Conservation (phyloP, 768 basidiomycete species). For the Rhizopogon vesiculosus region DNA sequence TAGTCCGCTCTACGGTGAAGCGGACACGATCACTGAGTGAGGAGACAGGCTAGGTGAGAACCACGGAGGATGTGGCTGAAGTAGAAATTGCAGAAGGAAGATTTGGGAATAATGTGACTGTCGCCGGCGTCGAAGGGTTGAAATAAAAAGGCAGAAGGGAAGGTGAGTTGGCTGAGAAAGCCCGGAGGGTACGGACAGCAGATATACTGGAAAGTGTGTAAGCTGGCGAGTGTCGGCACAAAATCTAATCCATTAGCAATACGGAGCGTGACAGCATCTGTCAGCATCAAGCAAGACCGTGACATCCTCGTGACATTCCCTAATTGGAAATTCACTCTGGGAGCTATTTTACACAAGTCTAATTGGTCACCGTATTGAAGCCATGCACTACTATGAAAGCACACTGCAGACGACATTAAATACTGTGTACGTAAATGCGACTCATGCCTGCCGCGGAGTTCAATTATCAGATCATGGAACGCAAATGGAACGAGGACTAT, state of each 20-base stretch:
- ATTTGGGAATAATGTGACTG: neutral
- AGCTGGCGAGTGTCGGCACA: constrained; percentile 5
- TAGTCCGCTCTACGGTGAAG: neutral
- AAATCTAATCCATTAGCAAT: constrained; percentile 12
- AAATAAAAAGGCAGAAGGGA: neutral
- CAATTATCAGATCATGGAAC: too few relatives aligned
- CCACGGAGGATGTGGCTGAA: neutral
- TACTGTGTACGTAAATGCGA: neutral
- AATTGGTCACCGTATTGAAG: too few relatives aligned
- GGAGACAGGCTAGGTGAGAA: neutral
- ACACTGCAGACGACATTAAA: too few relatives aligned
- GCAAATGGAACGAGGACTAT: neutral
- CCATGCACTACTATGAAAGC: neutral
- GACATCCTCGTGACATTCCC: constrained; percentile 6
- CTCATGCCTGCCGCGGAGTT: neutral
- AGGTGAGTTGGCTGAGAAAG: neutral
- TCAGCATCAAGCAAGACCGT: constrained; percentile 19
- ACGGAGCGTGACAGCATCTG: constrained; percentile 18
- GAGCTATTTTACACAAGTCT: too few relatives aligned
- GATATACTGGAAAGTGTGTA: constrained; percentile 9
- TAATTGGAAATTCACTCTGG: constrained; percentile 18
- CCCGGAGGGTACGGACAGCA: neutral
- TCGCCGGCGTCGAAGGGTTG: neutral
- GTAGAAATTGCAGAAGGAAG: neutral
- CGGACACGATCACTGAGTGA: too few relatives aligned